Evolutionary conservation across 2,329 filamentous ascomycete genomes (phyloP).

Genomic region (Geoglossum cookeanum): DNA sequence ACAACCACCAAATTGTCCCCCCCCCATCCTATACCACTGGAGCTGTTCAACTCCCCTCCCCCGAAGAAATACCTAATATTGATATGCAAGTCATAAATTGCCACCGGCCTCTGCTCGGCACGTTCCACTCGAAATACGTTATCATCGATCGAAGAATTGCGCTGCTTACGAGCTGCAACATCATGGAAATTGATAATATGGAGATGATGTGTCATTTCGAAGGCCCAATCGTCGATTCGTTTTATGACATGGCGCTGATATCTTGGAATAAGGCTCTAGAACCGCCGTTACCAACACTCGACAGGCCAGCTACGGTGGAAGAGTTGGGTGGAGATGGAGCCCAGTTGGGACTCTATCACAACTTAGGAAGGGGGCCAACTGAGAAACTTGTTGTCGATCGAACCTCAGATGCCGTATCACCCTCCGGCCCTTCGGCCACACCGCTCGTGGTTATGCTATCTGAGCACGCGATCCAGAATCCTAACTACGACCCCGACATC

Average conservation of each 20-base stretch:
- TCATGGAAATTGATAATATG: slow-evolving; percentile 58
- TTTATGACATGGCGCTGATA: slow-evolving; percentile 56
- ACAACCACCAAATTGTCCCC: slow-evolving; percentile 43
- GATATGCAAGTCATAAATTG: slow-evolving; percentile 57
- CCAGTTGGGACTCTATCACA: neutral
- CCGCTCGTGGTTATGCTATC: slow-evolving; percentile 11
- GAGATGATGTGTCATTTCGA: slow-evolving; percentile 67
- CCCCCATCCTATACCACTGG: slow-evolving; percentile 36
- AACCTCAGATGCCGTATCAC: neutral
- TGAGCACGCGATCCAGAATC: slow-evolving; percentile 37
- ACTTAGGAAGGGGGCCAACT: no score
- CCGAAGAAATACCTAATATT: slow-evolving; percentile 48
- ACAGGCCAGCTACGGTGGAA: slow-evolving; percentile 27
- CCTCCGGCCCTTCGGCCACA: neutral
- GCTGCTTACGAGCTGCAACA: slow-evolving; percentile 59
- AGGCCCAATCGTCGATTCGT: slow-evolving; percentile 54
- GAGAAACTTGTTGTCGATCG: neutral
- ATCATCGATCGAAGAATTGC: slow-evolving; percentile 54
- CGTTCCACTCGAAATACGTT: slow-evolving; percentile 63
- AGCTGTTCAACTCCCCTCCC: slow-evolving; percentile 38
- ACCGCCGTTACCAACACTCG: slow-evolving; percentile 37
- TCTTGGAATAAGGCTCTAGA: slow-evolving; percentile 48
- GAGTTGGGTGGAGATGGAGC: slow-evolving; percentile 8
- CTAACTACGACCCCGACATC: slow-evolving; percentile 45
- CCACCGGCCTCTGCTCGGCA: slow-evolving; percentile 50